Conservation (phyloP, 2,329 filamentous ascomycete genomes). For the Alternaria sp. region DNA sequence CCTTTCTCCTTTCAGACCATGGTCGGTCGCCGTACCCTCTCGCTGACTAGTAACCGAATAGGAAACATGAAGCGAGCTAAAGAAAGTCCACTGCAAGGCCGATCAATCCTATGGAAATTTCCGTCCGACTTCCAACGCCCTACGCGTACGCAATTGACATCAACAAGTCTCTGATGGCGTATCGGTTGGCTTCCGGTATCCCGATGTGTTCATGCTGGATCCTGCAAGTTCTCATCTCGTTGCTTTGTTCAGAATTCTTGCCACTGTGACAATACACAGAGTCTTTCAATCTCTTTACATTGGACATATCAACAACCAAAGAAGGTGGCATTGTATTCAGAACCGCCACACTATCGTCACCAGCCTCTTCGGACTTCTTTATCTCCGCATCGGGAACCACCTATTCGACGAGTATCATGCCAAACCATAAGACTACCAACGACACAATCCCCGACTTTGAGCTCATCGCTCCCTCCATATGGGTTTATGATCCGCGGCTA, state of each 20-base stretch:
- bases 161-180: neutral
- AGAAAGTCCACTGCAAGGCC: neutral
- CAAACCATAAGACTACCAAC: neutral
- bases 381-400: neutral
- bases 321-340: neutral
- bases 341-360: neutral
- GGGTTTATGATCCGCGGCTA: conserved; percentile 13
- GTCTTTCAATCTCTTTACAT: neutral
- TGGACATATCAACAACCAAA: neutral
- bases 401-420: neutral
- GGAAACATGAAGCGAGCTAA: neutral
- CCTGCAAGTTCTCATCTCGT: neutral
- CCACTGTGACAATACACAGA: neutral
- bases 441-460: conserved; percentile 19
- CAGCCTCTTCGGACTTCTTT: neutral
- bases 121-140: neutral
- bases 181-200: neutral
- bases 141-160: neutral
- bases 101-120: neutral
- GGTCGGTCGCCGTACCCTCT: neutral
- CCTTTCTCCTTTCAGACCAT: neutral
- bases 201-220: neutral
- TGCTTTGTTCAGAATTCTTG: neutral
- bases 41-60: neutral
- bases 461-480: conserved; percentile 23